Evolutionary conservation across 1,284 basidiomycete species (phyloP).

Genomic region (Neonothopanus nambi): DNA sequence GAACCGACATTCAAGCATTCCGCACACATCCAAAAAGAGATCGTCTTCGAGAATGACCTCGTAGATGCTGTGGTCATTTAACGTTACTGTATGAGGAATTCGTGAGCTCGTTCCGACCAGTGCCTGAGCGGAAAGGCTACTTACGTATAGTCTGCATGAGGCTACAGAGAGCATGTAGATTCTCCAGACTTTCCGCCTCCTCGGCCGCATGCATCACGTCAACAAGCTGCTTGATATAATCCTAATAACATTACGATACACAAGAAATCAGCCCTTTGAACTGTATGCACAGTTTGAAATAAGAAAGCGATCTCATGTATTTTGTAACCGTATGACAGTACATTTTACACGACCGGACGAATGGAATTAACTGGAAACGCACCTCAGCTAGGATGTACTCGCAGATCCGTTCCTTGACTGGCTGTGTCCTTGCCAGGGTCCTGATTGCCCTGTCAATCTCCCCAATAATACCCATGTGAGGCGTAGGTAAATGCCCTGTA

Average conservation of each 20-base stretch:
- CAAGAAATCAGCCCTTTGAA: not conserved
- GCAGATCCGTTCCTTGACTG: conserved; percentile 77
- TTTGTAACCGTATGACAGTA: conserved; percentile 1
- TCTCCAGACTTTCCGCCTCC: conserved; percentile 86
- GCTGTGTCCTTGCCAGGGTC: conserved; percentile 60
- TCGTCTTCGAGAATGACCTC: conserved; percentile 96
- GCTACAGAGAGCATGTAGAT: conserved; percentile 87
- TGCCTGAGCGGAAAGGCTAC: conserved; percentile 32
- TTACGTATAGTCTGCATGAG: conserved; percentile 94
- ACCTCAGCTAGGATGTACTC: conserved; percentile 81
- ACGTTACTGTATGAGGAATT: conserved; percentile 64
- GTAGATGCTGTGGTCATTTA: conserved; percentile 94
- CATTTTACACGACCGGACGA: conserved; percentile 3
- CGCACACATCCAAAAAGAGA: conserved; percentile 88
- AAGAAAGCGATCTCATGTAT: conserved; percentile 3
- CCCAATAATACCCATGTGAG: conserved; percentile 68
- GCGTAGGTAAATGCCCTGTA: conserved; percentile 69
- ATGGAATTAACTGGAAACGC: conserved; percentile 27
- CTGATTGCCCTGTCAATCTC: conserved; percentile 81
- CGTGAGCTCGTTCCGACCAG: conserved; percentile 15
- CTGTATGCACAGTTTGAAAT: not conserved
- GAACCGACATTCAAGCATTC: conserved; percentile 92
- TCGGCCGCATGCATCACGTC: conserved; percentile 87
- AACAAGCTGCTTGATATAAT: conserved; percentile 88
- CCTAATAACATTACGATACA: conserved; percentile 40